Base-by-base conservation (phyloP, 2,329 filamentous ascomycete genomes). In the Aureobasidium sp. region DNA sequence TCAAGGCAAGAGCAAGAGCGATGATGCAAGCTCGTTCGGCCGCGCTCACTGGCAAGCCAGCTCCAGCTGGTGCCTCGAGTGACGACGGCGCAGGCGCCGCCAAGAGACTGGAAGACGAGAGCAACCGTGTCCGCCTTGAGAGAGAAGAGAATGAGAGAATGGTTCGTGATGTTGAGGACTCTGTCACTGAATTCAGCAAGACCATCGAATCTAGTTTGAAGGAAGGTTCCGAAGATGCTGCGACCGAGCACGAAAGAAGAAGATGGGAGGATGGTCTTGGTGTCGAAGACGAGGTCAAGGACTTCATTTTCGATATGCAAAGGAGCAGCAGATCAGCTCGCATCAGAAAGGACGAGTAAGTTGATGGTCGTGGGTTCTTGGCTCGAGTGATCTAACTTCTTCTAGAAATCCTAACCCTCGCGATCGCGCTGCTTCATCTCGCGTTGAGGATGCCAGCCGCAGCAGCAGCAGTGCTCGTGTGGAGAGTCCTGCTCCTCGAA, bases 1-100 rank as follows among this genome's bases (percentile, higher is more conserved):
- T 97, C 60, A 97, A 96, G 74, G 93, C 93, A 30, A 83, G 90
- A 61, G 91, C 93, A 27, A 95, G 90, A 72, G 91, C 91, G 34
- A 95, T 96, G 83, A 98, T 98, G 93, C 91, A 97, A 72, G 90
- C 95, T 64, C 86, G 93, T 56, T 90, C 93, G 60, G 93, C 93
- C 53, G 91, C 93, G 16, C 74, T 98, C 58, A 89, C 90, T 19
- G 93, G 93, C 54, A 89, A 85, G 69, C 90, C 90, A 65, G 71
- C 83, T n/a, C 90, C 90, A 65, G 74, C 85, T 38, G 76, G 83
- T 41, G 83, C 88, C 32, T 74, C 74, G 40, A 74, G 73, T 40
- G 79, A 84, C 56, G 88, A 94, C 59, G 85, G 90, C 58, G 78
- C 79, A 22, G 88, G 87, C 58, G 88, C 88, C 3, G 84, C 90